Base-by-base conservation (phyloP, 148 eudicot genomes). In the Linanthus parryae region DNA sequence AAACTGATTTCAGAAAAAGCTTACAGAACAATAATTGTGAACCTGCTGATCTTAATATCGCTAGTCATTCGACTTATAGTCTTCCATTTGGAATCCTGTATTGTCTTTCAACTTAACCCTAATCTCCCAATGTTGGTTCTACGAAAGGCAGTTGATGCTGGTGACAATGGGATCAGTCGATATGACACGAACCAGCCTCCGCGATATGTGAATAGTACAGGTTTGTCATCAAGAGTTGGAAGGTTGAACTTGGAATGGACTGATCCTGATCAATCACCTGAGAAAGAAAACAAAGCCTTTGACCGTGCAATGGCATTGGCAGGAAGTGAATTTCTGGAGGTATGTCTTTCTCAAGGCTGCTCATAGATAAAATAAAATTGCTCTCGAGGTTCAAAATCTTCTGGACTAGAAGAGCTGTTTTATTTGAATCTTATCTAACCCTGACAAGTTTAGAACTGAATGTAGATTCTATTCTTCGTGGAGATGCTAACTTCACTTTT, bases 81-180 rank as follows among this genome's bases (percentile, higher is more conserved):
- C 11, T 47, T 47, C 33, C 27, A n/a, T 24, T 11, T 29, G 53
- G 27, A 20, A 48, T 11, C 29, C 27, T 45, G 15, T 12, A 8
- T 48, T 22, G 6, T 17, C 10, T 48, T 14, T 48, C 6, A 49
- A 34, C 42, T 19, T 2, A 34, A 35, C 14, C 23, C 22, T 36
- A n/a, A n/a, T 36, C 22, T 36, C 18, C 6, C 17, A 1, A 33
- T 71, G 17, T 52, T 37, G 9, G 15, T 59, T 64, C 27, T 62
- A 45, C 51, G 26, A 28, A 74, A 77, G 83, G 80, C 87, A 49
- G 43, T 81, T 74, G 87, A 81, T 74, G 87, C 83, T 58, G 45
- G 61, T 40, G 87, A 81, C 59, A 71, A 77, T 44, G 83, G 83
- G 22, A 55, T 73, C 37, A 68, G 58, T 48, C 87, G 74, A 42